A percentile compares a stretch with the other conserved stretches of the same genome.
Conservation (phyloP, 352 stramenopile species). For the Phytopythium montanum region DNA sequence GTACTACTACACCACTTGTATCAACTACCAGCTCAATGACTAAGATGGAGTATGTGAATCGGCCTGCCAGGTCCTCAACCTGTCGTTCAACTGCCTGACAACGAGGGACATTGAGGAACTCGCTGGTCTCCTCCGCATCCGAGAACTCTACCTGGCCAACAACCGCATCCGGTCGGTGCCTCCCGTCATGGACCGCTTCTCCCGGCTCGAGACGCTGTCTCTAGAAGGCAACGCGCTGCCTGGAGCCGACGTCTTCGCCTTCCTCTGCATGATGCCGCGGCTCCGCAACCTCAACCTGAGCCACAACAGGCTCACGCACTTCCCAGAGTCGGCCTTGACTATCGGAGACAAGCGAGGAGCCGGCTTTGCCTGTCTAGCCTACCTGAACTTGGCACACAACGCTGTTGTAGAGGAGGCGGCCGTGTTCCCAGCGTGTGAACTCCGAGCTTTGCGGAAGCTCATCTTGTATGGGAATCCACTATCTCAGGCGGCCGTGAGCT, state of each 20-base stretch:
- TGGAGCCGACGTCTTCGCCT: constrained; percentile 60
- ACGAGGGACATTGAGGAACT: constrained; percentile 63
- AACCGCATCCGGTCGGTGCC: constrained; percentile 70
- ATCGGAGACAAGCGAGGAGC: constrained; percentile 55
- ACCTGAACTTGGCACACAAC: constrained; percentile 77
- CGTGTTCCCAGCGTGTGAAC: constrained; percentile 38
- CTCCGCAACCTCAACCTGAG: constrained; percentile 76
- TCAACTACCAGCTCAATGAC: not conserved
- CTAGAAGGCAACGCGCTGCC: constrained; percentile 77
- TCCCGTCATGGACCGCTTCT: constrained; percentile 75
- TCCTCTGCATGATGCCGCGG: constrained; percentile 60
- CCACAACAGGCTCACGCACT: constrained; percentile 72
- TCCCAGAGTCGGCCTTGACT: constrained; percentile 60
- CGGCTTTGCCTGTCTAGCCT: constrained; percentile 63
- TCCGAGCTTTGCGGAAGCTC: constrained; percentile 60
- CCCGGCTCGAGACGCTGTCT: constrained; percentile 66
- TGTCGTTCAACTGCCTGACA: constrained; percentile 75
- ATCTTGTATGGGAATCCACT: constrained; percentile 78
- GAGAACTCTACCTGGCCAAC: constrained; percentile 71
- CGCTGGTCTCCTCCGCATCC: constrained; percentile 68
- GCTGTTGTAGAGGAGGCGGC: constrained; percentile 46
- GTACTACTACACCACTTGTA: constrained; percentile 12
- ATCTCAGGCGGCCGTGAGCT: constrained; percentile 50
- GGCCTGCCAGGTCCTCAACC: constrained; percentile 53
- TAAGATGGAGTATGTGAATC: not conserved